Base-by-base conservation (phyloP, 2,329 filamentous ascomycete genomes). In the Allantophomopsis cytisporea region DNA sequence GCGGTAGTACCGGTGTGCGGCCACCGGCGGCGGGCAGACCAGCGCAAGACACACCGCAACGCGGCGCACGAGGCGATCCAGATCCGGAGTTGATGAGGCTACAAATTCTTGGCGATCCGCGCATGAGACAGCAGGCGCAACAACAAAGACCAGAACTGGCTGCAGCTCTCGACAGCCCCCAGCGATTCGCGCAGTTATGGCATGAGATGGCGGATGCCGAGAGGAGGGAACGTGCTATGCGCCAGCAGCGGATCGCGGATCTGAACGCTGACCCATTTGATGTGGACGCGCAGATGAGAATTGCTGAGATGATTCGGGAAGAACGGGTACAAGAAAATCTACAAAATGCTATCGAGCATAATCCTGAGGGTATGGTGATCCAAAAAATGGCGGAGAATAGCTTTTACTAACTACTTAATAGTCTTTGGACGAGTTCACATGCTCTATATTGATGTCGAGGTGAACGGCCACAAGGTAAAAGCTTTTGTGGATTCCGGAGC, bases 401-500 rank as follows among this genome's bases (percentile, higher is more conserved):
- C 23, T 28, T 28, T 28, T 28, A 12, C 23, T 28, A 12, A 28
- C 8, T 12, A 28, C 23, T 28, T 8, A 5, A 10, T 50, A 94
- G 88, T 91, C 20, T 98, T 98, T 55, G 91, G 86, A 39, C 76
- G 83, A 50, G 91, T 98, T 32, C 87, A 89, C 50, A 91, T 98
- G 80, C 75, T 98, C 36, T 98, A 98, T 61, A 83, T 96, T 50
- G 80, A 93, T 54, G 88, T 94, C 44, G 84, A 93, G 58, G 91
- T 98, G 51, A 98, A 98, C 60, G 82, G 84, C 11, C 74, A 85
- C 50, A 84, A 83, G 42, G 80, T 98, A 52, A 96, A 95, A 65
- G 91, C 89, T 2, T 82, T 98, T 49, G 91, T 98, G 43, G 91
- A 98, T 60, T 96, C 91, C 2, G 91, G 91, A 44, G 91, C 91